Percentiles rank a stretch among this genome's conserved stretches.
phyloP scores from a whole-genome alignment of 2,329 filamentous ascomycete genomes.

The Eutypella sp. region DNA sequence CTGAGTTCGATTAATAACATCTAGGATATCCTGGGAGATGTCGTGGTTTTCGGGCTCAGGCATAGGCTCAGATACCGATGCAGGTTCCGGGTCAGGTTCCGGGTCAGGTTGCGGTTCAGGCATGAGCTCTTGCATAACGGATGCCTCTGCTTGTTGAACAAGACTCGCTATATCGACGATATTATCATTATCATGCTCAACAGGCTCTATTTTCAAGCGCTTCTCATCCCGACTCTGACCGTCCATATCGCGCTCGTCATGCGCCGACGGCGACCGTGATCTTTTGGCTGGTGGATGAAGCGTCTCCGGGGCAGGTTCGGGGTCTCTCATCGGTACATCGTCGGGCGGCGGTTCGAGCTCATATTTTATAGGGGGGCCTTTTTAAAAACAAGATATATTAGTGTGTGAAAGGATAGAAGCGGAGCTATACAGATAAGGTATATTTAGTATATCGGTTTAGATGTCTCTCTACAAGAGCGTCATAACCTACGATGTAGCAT shows the following conservation, averaged over 20 bases:
- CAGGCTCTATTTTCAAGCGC: conserved; percentile 22
- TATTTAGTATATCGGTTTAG: too few species aligned
- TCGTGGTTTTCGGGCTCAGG: neutral
- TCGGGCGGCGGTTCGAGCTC: conserved; percentile 7
- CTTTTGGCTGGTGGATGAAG: conserved; percentile 22
- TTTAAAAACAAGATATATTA: conserved; percentile 2
- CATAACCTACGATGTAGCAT: too few species aligned
- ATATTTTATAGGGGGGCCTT: conserved; percentile 25
- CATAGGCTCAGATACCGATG: conserved; percentile 9
- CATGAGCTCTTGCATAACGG: conserved; percentile 23
- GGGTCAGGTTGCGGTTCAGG: neutral
- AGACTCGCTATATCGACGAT: conserved; percentile 22
- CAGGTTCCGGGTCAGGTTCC: conserved; percentile 9
- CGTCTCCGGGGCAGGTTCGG: conserved; percentile 9
- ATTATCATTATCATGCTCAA: conserved; percentile 8
- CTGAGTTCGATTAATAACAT: conserved; percentile 3
- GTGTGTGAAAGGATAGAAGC: too few species aligned
- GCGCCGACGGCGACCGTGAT: conserved; percentile 16
- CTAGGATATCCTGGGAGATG: conserved; percentile 4
- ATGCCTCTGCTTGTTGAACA: conserved; percentile 24
- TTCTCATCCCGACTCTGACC: conserved; percentile 22
- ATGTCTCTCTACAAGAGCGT: neutral
- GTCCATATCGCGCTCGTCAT: conserved; percentile 7
- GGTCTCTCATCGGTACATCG: conserved; percentile 2
- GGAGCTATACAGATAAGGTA: too few species aligned